phyloP scores from a whole-genome alignment of 768 basidiomycete species.

The Tricholoma flavovirens region DNA sequence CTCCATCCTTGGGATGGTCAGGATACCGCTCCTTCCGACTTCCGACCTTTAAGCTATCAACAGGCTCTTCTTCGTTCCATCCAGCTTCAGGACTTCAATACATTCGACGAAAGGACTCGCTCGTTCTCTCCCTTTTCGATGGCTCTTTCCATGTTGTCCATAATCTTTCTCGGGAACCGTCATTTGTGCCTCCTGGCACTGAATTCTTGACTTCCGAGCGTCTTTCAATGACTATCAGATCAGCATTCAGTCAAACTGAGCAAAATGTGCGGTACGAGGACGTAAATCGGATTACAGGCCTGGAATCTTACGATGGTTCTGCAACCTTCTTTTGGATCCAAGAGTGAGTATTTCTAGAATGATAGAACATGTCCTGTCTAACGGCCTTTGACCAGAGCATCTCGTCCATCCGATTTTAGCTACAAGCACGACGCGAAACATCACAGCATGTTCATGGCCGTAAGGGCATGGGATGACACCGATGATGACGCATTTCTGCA shows the following conservation, averaged over 20 bases:
- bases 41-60: slow-evolving; percentile 43
- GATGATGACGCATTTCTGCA: slow-evolving; percentile 29
- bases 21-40: slow-evolving; percentile 42
- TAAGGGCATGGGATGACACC: slow-evolving; percentile 46
- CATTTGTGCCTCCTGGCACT: slow-evolving; percentile 26
- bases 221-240: slow-evolving; percentile 47
- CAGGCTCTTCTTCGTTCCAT: slow-evolving; percentile 54
- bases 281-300: slow-evolving; percentile 56
- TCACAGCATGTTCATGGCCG: slow-evolving; percentile 47
- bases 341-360: slow-evolving; percentile 45
- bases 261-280: slow-evolving; percentile 36
- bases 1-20: slow-evolving; percentile 35
- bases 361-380: background rate
- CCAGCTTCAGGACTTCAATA: slow-evolving; percentile 59
- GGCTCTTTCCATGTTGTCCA: slow-evolving; percentile 65
- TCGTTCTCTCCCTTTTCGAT: slow-evolving; percentile 59
- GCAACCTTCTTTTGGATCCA: slow-evolving; percentile 63
- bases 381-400: slow-evolving; percentile 33
- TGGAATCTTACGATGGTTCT: slow-evolving; percentile 51
- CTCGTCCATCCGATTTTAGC: slow-evolving; percentile 67
- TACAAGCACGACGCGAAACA: slow-evolving; percentile 77
- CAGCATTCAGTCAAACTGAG: slow-evolving; percentile 45
- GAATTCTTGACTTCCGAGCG: slow-evolving; percentile 29
- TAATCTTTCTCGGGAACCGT: slow-evolving; percentile 42
- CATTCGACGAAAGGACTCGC: slow-evolving; percentile 38